These are phyloP conservation scores for Incumbomyces delicatus DNA, from an alignment of 2,329 filamentous ascomycete genomes.

Conservation along the genomic window DNA sequence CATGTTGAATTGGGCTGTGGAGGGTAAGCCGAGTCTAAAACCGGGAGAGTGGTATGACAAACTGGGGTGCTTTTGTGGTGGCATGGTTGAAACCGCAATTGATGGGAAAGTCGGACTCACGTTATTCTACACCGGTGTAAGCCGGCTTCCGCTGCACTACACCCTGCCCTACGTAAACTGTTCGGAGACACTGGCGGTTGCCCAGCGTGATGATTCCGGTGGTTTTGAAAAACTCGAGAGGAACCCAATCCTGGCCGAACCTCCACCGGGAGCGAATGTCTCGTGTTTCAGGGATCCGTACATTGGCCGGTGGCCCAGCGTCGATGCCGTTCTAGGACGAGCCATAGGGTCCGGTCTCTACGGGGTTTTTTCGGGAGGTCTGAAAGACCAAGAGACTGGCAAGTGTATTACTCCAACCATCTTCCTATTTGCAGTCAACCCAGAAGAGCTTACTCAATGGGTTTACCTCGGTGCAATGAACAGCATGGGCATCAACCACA, in stretches of 20 bases:
- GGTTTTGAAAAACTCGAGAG: constrained; percentile 26
- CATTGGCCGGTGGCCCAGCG: constrained; percentile 24
- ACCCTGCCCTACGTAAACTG: constrained; percentile 29
- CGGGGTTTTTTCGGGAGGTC: constrained; percentile 41
- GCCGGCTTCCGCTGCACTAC: constrained; percentile 31
- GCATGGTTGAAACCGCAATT: constrained; percentile 24
- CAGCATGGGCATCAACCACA: constrained; percentile 31
- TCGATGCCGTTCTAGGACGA: constrained; percentile 15
- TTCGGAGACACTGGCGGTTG: constrained; percentile 31
- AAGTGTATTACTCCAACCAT: constrained; percentile 30
- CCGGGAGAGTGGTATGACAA: constrained; percentile 30
- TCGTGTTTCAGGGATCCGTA: constrained; percentile 37
- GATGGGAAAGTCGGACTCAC: constrained; percentile 25
- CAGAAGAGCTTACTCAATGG: constrained; percentile 35
- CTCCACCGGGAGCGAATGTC: constrained; percentile 27
- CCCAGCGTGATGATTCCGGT: constrained; percentile 30
- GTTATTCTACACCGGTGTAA: constrained; percentile 33
- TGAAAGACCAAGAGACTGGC: constrained; percentile 22
- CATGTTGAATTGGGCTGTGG: constrained; percentile 30
- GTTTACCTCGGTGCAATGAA: constrained; percentile 36
- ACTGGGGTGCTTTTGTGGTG: constrained; percentile 35
- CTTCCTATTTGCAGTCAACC: constrained; percentile 38
- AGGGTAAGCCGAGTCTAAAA: constrained; percentile 22
- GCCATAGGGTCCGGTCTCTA: constrained; percentile 25
- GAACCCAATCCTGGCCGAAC: constrained; percentile 31